Percentiles rank a stretch among this genome's conserved stretches.
Conservation (phyloP, 306 rosid genomes). For the Acacia confusa region DNA sequence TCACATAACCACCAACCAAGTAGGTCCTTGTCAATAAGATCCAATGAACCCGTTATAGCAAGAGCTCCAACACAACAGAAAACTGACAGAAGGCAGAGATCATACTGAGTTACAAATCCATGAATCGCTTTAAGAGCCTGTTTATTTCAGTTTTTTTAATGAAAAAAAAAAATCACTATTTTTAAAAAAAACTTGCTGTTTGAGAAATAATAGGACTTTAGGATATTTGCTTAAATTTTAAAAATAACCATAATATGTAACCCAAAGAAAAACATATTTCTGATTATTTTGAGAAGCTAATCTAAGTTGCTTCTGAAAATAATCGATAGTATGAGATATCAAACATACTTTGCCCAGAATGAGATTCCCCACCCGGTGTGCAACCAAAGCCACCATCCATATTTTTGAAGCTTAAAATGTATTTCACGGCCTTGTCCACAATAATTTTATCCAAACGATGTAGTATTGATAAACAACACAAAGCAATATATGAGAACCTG, state of each 20-base stretch:
- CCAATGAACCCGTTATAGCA: conserved; percentile 80
- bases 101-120: conserved; percentile 3
- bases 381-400: conserved; percentile 95
- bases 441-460: conserved; percentile 64
- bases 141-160: not conserved
- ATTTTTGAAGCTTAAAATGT: conserved; percentile 79
- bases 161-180: not conserved
- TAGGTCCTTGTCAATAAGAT: conserved; percentile 81
- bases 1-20: conserved; percentile 98
- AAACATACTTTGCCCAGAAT: conserved; percentile 83
- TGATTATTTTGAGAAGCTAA: not conserved
- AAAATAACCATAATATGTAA: not conserved
- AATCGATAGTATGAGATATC: not conserved
- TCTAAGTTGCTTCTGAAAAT: not conserved
- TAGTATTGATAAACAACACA: conserved; percentile 66
- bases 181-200: not conserved
- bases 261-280: not conserved
- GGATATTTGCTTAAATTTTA: not conserved
- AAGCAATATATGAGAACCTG: conserved; percentile 86
- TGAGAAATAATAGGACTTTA: not conserved
- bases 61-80: conserved; percentile 96
- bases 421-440: conserved; percentile 84
- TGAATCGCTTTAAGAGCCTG: conserved; percentile 2
- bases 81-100: conserved; percentile 50
- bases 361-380: conserved; percentile 96